phyloP scores from a whole-genome alignment of 2,329 filamentous ascomycete species.

The Calycina herbarum region DNA sequence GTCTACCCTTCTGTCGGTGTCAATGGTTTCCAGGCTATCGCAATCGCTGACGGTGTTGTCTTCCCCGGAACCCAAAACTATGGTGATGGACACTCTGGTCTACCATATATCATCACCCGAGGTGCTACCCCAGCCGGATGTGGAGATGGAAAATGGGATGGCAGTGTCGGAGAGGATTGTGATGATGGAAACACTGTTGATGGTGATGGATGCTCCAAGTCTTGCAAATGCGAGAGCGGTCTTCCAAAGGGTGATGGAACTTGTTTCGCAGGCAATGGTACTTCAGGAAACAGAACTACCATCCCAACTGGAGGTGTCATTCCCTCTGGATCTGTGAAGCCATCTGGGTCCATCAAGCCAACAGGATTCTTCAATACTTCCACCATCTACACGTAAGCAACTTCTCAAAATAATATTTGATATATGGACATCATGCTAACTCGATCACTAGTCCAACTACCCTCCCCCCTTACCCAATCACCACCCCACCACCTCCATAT shows the following conservation, averaged over 20 bases:
- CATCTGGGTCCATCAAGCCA: constrained; percentile 7
- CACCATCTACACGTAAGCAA: constrained; percentile 11
- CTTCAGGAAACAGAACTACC: constrained; percentile 9
- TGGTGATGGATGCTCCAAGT: constrained; percentile 41
- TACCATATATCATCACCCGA: constrained; percentile 46
- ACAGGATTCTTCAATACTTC: constrained; percentile 19
- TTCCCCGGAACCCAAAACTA: constrained; percentile 40
- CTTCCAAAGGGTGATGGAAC: constrained; percentile 33
- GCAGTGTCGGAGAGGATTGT: constrained; percentile 42
- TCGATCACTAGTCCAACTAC: neutral
- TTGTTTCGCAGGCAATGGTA: constrained; percentile 16
- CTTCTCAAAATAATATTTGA: neutral
- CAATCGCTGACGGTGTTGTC: constrained; percentile 42
- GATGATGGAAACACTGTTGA: constrained; percentile 42
- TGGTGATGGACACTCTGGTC: constrained; percentile 40
- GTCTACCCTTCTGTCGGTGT: constrained; percentile 40
- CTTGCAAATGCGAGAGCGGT: constrained; percentile 42
- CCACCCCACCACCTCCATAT: constrained; percentile 21
- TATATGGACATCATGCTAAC: neutral
- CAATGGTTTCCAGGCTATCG: constrained; percentile 42
- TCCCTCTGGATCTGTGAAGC: neutral
- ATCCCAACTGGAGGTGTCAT: constrained; percentile 6
- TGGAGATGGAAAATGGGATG: constrained; percentile 41
- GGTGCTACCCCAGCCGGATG: constrained; percentile 44
- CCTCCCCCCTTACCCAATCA: constrained; percentile 16